Conservation (phyloP, 257 asterid genomes). For the Penstemon barbatus region DNA sequence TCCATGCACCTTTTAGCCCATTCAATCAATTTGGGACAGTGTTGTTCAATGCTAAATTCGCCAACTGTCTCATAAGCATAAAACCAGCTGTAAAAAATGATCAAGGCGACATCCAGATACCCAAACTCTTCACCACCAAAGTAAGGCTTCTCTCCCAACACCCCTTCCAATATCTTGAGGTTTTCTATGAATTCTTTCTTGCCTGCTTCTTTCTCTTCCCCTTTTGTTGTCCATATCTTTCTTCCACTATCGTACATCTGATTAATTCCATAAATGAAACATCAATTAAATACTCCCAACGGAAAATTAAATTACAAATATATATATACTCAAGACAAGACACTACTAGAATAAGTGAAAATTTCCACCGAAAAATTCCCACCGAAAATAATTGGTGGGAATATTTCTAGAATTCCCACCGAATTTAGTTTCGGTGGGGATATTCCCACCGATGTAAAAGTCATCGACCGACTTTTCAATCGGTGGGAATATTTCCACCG, state of each 20-base stretch:
- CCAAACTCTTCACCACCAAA: conserved; percentile 42
- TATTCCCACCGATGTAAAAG: no score
- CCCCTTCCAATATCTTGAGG: conserved; percentile 32
- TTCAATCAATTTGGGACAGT: conserved; percentile 31
- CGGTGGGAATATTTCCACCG: no score
- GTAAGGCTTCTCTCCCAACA: conserved; percentile 31
- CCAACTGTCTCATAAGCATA: conserved; percentile 33
- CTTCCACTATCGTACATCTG: conserved; percentile 28
- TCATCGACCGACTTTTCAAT: no score
- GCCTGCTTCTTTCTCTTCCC: conserved; percentile 30
- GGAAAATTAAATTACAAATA: no score
- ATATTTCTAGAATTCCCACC: no score
- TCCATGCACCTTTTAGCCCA: conserved; percentile 35
- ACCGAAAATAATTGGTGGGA: no score
- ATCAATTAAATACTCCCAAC: no score
- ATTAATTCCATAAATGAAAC: not conserved
- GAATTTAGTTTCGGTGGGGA: no score
- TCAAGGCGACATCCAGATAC: conserved; percentile 26
- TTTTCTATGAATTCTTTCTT: not conserved
- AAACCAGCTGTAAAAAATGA: conserved; percentile 8
- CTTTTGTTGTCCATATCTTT: conserved; percentile 30
- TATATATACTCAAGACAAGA: no score
- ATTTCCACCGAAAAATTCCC: no score
- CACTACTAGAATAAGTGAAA: no score
- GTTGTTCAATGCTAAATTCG: conserved; percentile 31